phyloP scores from a whole-genome alignment of 768 basidiomycete species.

The Mycena galopus region DNA sequence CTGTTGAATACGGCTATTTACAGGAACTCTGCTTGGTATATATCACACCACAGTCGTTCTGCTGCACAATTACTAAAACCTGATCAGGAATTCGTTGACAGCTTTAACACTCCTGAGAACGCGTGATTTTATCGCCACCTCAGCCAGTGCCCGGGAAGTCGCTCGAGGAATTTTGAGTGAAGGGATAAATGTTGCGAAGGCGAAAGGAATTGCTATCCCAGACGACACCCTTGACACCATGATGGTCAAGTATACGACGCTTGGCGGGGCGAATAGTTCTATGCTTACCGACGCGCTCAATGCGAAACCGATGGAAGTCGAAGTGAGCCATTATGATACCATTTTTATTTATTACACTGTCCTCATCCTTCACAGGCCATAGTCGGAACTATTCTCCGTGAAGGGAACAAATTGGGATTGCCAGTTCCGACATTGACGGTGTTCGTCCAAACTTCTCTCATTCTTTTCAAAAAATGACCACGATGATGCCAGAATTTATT shows the following conservation, averaged over 20 bases:
- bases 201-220: constrained; percentile 19
- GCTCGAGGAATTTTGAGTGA: constrained; percentile 21
- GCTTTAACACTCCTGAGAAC: constrained; percentile 26
- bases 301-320: constrained; percentile 23
- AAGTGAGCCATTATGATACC: not conserved
- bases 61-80: not conserved
- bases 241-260: constrained; percentile 20
- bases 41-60: not conserved
- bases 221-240: constrained; percentile 12
- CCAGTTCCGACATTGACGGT: constrained; percentile 12
- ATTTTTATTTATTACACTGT: not conserved
- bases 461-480: not conserved
- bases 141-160: not conserved
- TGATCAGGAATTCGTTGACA: constrained; percentile 21
- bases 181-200: constrained; percentile 15
- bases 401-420: constrained; percentile 12
- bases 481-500: constrained; percentile 8
- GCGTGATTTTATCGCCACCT: constrained; percentile 22
- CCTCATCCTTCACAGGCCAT: not conserved
- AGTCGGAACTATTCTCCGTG: constrained; percentile 8
- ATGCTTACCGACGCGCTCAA: constrained; percentile 23
- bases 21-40: constrained; percentile 30
- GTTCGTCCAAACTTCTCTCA: not conserved
- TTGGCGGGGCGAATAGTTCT: constrained; percentile 18
- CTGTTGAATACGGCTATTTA: not conserved